Evolutionary conservation across 345 rosid genomes (phyloP).

Genomic region (Eucalyptus grandis): DNA sequence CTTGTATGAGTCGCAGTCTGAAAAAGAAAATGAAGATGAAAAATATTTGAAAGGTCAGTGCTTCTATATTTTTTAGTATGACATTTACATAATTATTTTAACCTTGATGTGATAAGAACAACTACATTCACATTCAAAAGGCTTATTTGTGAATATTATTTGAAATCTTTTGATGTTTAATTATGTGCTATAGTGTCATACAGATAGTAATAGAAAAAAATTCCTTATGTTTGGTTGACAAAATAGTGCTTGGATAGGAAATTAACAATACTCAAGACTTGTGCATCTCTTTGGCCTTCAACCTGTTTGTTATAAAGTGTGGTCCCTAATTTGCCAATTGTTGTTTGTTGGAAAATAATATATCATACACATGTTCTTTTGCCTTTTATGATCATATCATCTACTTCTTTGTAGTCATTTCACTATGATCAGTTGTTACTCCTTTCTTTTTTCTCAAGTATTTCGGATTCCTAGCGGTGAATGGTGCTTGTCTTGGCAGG

Average conservation of each 20-base stretch:
- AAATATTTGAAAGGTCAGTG: background rate
- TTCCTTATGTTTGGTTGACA: background rate
- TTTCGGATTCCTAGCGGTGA: background rate
- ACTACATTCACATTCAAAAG: background rate
- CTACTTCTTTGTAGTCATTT: background rate
- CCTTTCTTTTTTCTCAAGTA: background rate
- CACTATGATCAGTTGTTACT: background rate
- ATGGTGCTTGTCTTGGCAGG: conserved; percentile 30
- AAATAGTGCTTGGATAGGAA: background rate
- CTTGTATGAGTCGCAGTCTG: background rate
- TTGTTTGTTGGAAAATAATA: background rate
- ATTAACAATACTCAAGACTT: background rate
- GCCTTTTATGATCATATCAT: background rate
- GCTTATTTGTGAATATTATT: background rate
- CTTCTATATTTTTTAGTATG: background rate
- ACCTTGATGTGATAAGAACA: background rate
- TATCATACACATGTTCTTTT: background rate
- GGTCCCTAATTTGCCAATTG: background rate
- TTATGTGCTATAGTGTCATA: background rate
- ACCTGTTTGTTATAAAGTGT: background rate
- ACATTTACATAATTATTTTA: background rate
- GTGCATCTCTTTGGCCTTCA: background rate
- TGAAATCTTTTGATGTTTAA: background rate
- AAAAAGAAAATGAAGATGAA: background rate
- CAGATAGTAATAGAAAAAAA: background rate